Evolutionary conservation across 2,329 filamentous ascomycete genomes (phyloP), one percentile per base, ranked within the genome.

Genomic region (Rutstroemia sp.): DNA sequence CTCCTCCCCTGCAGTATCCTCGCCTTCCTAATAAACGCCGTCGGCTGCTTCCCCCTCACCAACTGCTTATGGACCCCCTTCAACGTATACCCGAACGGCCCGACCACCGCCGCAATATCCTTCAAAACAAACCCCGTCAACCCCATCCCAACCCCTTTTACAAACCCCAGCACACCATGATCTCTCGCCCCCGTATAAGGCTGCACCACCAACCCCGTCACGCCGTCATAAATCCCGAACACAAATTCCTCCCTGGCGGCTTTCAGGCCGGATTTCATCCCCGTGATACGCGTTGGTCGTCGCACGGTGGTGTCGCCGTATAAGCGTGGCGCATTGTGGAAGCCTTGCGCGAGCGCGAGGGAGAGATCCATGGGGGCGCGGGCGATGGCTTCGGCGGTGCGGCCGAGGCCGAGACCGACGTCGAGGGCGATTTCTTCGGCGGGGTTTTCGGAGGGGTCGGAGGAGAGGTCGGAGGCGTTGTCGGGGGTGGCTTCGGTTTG

Each of bases 261-360:
- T 73, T 1, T 82, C 10, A 55, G 12, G 10, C 55, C 83, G 0
- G 84, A 84, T 39, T 75, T 76, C 9, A 84, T 72, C 0, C 85
- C 86, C 2, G 83, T 87, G 50, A 77, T 75, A 57, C 88, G 76
- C 2, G 84, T 86, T 0, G 83, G 87, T 50, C 61, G 59, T 3
- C 86, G 78, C 1, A 89, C 86, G 1, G 84, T 88, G 49, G 82
- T 78, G 63, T 89, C 86, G 14, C 84, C 85, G 62, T 88, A 89
- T 0, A 89, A 74, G 2, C 83, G 78, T 1, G 85, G 85, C 0
- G 83, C 83, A 61, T 88, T 88, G 67, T 88, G 84, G 60, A 88
- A 87, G 1, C 84, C 85, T 65, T 87, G 83, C 1, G 82, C 82
- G 2, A 88, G 67, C 0, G 82, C 53, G 10, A 56, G 53, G 42